Evolutionary conservation across 139 green algal genomes (phyloP).

Genomic region (Pleodorina starrii): DNA sequence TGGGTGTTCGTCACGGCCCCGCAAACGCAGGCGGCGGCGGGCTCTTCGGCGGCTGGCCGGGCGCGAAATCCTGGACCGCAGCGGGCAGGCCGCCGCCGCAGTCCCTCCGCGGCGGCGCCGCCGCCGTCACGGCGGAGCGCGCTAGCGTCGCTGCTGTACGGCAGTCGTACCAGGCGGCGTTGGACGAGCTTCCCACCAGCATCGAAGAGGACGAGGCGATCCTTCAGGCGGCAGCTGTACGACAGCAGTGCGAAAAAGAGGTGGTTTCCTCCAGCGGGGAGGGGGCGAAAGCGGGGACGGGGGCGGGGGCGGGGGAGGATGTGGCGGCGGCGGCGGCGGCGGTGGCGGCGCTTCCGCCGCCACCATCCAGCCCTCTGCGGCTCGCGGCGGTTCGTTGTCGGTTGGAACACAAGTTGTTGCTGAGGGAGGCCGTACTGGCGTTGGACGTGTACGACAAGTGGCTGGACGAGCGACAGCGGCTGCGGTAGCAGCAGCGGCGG

Average conservation of each 20-base stretch:
- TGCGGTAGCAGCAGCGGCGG: not conserved
- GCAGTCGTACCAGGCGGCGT: slow-evolving; percentile 3
- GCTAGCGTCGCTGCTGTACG: slow-evolving; percentile 11
- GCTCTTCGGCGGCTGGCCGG: slow-evolving; percentile 10
- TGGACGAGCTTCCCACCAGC: slow-evolving; percentile 45
- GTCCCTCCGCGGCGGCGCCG: not conserved
- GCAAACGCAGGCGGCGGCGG: not conserved
- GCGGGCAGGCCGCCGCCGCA: slow-evolving; percentile 36
- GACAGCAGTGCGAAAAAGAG: too few species aligned
- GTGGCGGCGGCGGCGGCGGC: not conserved
- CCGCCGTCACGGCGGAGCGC: not conserved
- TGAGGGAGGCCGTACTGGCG: slow-evolving; percentile 45
- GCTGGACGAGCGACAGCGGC: not conserved
- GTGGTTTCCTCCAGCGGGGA: too few species aligned
- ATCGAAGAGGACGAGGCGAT: slow-evolving; percentile 18
- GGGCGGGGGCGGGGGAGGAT: too few species aligned
- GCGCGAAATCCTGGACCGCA: slow-evolving; percentile 41
- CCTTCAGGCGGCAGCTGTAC: too few species aligned
- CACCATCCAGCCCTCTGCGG: not conserved
- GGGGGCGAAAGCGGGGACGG: too few species aligned
- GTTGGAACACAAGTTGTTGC: slow-evolving; percentile 58
- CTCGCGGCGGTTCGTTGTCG: slow-evolving; percentile 47
- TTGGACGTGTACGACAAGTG: slow-evolving; percentile 46
- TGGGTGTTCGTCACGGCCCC: not conserved
- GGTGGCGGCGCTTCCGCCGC: not conserved